These are phyloP conservation scores for Mucor irregularis DNA, from an alignment of 371 early-diverging fungal species.

Conservation along the genomic window DNA sequence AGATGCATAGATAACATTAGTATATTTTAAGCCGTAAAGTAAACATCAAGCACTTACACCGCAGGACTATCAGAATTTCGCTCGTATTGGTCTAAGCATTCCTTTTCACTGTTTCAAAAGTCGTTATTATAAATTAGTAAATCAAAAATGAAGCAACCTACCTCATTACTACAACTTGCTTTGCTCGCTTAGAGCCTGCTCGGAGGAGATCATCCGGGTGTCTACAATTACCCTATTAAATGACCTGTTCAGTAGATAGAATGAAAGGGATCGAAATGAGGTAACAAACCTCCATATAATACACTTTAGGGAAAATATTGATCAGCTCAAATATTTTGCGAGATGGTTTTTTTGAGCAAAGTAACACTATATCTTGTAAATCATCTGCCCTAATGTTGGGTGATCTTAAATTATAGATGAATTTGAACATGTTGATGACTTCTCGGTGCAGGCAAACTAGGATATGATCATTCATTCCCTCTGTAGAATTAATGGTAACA, in stretches of 20 bases:
- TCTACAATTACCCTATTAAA: conserved; percentile 52
- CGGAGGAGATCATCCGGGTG: conserved; percentile 58
- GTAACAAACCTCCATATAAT: conserved; percentile 52
- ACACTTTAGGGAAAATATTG: conserved; percentile 53
- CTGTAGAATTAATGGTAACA: conserved; percentile 34
- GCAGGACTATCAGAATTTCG: conserved; percentile 48
- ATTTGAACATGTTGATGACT: conserved; percentile 47
- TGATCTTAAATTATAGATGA: conserved; percentile 48
- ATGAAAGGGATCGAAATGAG: conserved; percentile 15
- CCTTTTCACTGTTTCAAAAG: conserved; percentile 33
- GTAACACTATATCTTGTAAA: conserved; percentile 56
- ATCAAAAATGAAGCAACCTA: conserved; percentile 4
- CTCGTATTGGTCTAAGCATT: conserved; percentile 40
- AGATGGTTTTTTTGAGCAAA: conserved; percentile 45
- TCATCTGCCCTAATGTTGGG: conserved; percentile 38
- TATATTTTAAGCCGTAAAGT: not conserved
- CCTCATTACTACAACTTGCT: conserved; percentile 61
- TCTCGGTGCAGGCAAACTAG: conserved; percentile 49
- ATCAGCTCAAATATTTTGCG: conserved; percentile 45
- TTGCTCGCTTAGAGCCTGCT: conserved; percentile 56
- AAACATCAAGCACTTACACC: conserved; percentile 27
- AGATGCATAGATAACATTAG: not conserved
- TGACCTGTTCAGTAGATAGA: not conserved
- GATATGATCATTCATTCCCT: conserved; percentile 36
- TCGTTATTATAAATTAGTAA: not conserved